Conservation (phyloP, 108 stramenopile species). For the Cyclotella atomus region DNA sequence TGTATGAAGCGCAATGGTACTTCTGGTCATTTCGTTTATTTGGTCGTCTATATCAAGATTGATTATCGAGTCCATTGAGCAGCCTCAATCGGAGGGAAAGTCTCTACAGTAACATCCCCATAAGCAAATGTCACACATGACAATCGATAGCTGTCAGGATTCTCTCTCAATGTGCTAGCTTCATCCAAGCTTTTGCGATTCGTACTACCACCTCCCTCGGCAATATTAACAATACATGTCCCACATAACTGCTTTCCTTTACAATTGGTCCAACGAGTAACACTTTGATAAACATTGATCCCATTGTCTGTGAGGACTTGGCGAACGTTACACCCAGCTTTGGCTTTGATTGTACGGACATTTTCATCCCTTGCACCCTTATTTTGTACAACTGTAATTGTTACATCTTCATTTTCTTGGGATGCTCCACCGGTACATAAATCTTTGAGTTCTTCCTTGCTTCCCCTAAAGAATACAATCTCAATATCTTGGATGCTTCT, state of each 20-base stretch:
- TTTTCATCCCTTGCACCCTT: constrained; percentile 68
- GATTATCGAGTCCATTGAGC: constrained; percentile 89
- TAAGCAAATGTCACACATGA: constrained; percentile 94
- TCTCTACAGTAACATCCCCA: constrained; percentile 86
- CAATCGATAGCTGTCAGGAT: constrained; percentile 89
- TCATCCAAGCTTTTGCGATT: constrained; percentile 93
- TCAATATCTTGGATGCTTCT: constrained; percentile 71
- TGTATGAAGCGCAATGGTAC: too few species aligned
- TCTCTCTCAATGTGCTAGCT: constrained; percentile 86
- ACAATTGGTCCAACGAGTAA: constrained; percentile 96
- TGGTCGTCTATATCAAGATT: too few species aligned
- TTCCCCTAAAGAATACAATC: constrained; percentile 90
- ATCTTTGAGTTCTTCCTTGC: constrained; percentile 84
- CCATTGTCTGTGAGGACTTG: constrained; percentile 86
- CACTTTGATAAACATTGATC: constrained; percentile 93
- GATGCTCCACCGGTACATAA: constrained; percentile 44
- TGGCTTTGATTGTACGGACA: constrained; percentile 46
- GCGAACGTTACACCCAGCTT: constrained; percentile 78
- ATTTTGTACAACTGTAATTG: constrained; percentile 83
- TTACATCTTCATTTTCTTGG: constrained; percentile 45
- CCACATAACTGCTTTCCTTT: constrained; percentile 97
- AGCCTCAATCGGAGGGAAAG: constrained; percentile 89
- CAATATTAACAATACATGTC: constrained; percentile 92
- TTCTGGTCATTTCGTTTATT: too few species aligned
- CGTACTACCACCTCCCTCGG: constrained; percentile 69